Evolutionary conservation across 2,329 filamentous ascomycete genomes (phyloP).

Genomic region (Cladosporium sp.): DNA sequence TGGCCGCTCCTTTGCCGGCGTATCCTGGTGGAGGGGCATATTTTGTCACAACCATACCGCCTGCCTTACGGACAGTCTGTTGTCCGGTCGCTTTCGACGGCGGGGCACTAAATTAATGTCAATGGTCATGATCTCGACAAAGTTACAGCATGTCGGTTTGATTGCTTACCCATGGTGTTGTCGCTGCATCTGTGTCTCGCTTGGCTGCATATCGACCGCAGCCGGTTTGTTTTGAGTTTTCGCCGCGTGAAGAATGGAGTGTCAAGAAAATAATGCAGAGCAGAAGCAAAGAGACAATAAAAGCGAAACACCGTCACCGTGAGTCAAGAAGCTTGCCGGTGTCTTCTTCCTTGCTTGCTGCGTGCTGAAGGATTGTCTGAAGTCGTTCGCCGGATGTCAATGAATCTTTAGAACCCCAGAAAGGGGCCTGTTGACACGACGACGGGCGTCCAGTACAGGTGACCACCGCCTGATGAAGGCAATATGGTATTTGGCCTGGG

Average conservation of each 20-base stretch:
- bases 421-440: conserved; percentile 12
- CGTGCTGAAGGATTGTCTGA: neutral
- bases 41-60: conserved; percentile 42
- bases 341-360: conserved; percentile 1
- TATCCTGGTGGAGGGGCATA: conserved; percentile 50
- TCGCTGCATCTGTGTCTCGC: conserved; percentile 10
- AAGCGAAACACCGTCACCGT: conserved; percentile 1
- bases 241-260: neutral
- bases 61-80: conserved; percentile 33
- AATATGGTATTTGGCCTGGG: conserved; percentile 2
- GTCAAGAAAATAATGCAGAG: neutral
- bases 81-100: conserved; percentile 37
- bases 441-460: conserved; percentile 1
- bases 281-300: neutral
- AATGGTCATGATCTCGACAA: neutral
- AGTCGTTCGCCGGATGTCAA: neutral
- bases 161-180: conserved; percentile 7
- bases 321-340: neutral
- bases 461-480: conserved; percentile 5
- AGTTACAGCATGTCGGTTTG: neutral
- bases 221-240: neutral
- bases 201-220: neutral
- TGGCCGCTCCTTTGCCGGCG: conserved; percentile 23
- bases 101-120: conserved; percentile 21
- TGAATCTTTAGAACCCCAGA: conserved; percentile 6